Evolutionary conservation across 257 asterid genomes (phyloP).

Genomic region (Primulina tabacum): DNA sequence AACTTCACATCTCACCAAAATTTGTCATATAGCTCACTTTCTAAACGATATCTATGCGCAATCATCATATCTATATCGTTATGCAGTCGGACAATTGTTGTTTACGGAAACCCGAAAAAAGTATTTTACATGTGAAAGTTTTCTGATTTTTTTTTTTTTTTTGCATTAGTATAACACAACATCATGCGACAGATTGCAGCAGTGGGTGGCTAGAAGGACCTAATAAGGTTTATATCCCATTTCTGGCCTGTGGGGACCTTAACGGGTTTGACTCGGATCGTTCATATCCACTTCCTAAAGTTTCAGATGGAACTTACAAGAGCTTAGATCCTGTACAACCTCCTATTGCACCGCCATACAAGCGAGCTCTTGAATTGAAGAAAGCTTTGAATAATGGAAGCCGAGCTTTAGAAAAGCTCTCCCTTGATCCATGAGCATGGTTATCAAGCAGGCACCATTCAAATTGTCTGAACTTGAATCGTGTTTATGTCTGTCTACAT

Average conservation of each 20-base stretch:
- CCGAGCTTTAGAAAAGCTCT: slow-evolving; percentile 55
- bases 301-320: slow-evolving; percentile 69
- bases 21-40: background rate
- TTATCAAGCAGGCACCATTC: slow-evolving; percentile 13
- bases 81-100: background rate
- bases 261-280: slow-evolving; percentile 86
- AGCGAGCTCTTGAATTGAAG: slow-evolving; percentile 93
- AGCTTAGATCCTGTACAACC: slow-evolving; percentile 91
- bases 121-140: background rate
- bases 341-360: slow-evolving; percentile 97
- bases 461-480: background rate
- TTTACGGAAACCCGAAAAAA: too few species aligned
- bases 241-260: slow-evolving; percentile 95
- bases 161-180: background rate
- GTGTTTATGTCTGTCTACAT: background rate
- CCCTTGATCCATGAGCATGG: slow-evolving; percentile 44
- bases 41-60: background rate
- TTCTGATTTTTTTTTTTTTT: background rate
- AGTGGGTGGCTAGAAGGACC: slow-evolving; percentile 98
- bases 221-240: slow-evolving; percentile 87
- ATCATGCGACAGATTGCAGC: slow-evolving; percentile 71
- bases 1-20: background rate
- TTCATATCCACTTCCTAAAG: slow-evolving; percentile 75
- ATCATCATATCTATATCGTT: background rate
- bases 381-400: slow-evolving; percentile 72